Conservation (phyloP, 176 grass and related monocot species). For the Alloteropsis semialata region DNA sequence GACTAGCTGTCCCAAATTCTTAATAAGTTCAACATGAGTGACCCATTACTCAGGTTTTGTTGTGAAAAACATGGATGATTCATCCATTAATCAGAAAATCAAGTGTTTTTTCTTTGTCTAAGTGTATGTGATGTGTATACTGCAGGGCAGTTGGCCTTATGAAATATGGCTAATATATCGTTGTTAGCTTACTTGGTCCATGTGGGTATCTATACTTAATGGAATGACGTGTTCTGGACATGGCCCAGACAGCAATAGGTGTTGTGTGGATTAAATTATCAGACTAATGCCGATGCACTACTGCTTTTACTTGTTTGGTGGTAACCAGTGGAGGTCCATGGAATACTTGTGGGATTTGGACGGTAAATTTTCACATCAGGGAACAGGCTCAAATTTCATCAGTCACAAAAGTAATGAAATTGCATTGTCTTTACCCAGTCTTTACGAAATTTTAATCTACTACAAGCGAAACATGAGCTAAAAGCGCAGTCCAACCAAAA, state of each 20-base stretch:
- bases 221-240: not conserved
- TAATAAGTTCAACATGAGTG: not conserved
- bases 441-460: no score
- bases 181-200: not conserved
- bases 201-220: not conserved
- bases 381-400: no score
- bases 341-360: not conserved
- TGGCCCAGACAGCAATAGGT: not conserved
- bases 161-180: not conserved
- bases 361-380: no score
- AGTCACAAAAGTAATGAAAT: no score
- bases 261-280: not conserved
- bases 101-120: not conserved
- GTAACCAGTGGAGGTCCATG: not conserved
- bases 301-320: conserved; percentile 12
- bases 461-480: no score
- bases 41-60: conserved; percentile 1
- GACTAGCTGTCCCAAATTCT: conserved; percentile 24
- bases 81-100: not conserved
- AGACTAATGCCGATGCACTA: not conserved
- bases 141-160: not conserved
- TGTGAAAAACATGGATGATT: not conserved
- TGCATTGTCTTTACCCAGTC: no score
- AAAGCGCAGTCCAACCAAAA: no score
- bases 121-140: not conserved